Conservation (phyloP, 2,329 filamentous ascomycete species). For the Cladophialophora carrionii region DNA sequence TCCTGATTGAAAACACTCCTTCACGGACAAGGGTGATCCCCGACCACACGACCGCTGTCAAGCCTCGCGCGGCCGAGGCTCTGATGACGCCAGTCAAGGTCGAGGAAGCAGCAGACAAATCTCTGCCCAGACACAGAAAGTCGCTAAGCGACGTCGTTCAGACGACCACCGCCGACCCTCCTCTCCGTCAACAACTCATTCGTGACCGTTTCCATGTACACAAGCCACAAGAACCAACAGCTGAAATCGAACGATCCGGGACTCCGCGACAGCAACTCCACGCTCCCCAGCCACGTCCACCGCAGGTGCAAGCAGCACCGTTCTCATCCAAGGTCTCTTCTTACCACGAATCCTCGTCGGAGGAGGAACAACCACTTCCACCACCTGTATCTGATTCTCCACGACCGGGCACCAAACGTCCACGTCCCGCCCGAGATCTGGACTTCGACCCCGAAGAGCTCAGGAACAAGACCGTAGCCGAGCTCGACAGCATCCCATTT, state of each 20-base stretch:
- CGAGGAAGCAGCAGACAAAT: constrained; percentile 10
- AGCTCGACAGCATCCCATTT: constrained; percentile 57
- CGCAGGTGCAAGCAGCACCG: constrained; percentile 18
- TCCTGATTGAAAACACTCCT: constrained; percentile 25
- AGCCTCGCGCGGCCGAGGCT: background rate
- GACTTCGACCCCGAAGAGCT: constrained; percentile 56
- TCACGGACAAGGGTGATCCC: constrained; percentile 24
- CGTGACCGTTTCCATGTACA: constrained; percentile 28
- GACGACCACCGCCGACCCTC: constrained; percentile 3
- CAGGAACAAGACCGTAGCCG: constrained; percentile 51
- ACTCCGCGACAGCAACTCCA: constrained; percentile 4
- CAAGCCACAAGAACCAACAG: constrained; percentile 4
- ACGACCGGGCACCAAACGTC: constrained; percentile 28
- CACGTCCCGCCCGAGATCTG: constrained; percentile 40
- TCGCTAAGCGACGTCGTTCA: constrained; percentile 11
- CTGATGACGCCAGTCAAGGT: background rate
- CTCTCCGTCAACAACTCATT: constrained; percentile 10
- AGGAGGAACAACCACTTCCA: constrained; percentile 31
- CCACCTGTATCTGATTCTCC: constrained; percentile 3
- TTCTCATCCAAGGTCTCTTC: constrained; percentile 34
- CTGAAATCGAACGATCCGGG: background rate
- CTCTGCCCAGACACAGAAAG: constrained; percentile 16
- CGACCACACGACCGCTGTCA: background rate
- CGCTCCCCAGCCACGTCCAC: background rate
- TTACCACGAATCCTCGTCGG: constrained; percentile 33